Evolutionary conservation across 2,329 filamentous ascomycete genomes (phyloP), one percentile per base, ranked within the genome.

Genomic region (Fusarium sulawesiense): DNA sequence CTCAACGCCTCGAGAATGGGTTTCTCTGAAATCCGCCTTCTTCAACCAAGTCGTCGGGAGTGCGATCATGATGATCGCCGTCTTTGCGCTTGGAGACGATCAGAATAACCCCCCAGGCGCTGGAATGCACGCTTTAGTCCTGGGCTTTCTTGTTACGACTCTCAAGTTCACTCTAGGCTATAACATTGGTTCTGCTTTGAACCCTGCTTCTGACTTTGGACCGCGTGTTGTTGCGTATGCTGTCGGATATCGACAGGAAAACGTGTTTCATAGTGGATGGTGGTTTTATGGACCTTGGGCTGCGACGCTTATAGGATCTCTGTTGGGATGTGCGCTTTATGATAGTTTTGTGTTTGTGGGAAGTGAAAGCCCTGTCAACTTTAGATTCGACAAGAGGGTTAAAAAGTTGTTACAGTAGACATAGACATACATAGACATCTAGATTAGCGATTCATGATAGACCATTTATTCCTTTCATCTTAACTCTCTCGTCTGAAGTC

Each of bases 171-270:
- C 77, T 0, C 56, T 81, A 3, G 80, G 78, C 0, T 80, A 79
- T 42, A 81, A 80, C 45, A 79, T 77, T 8, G 80, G 79, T 5
- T 77, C 79, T 6, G 76, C 80, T 0, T 55, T 81, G 56, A 82
- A 80, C 29, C 79, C 80, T 16, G 80, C 80, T 0, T 78, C 78
- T 7, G 80, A 81, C 32, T 78, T 81, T 40, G 79, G 80, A 3
- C 78, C 78, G 1, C 71, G 79, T 0, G 70, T 80, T 0, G 64
- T 79, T 3, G 73, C 77, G 9, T 76, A 77, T 27, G 74, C 77
- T 2, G 75, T 76, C 14, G 79, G 79, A 2, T 80, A 77, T 50
- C 54, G 70, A 2, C 66, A 56, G 4, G 64, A 66, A 1, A 72
- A 75, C 25, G 73, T 78, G 11, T 81, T 78, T 56, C 40, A 63